Conservation (phyloP, 495 filamentous ascomycete species). For the Xylaria acuta region DNA sequence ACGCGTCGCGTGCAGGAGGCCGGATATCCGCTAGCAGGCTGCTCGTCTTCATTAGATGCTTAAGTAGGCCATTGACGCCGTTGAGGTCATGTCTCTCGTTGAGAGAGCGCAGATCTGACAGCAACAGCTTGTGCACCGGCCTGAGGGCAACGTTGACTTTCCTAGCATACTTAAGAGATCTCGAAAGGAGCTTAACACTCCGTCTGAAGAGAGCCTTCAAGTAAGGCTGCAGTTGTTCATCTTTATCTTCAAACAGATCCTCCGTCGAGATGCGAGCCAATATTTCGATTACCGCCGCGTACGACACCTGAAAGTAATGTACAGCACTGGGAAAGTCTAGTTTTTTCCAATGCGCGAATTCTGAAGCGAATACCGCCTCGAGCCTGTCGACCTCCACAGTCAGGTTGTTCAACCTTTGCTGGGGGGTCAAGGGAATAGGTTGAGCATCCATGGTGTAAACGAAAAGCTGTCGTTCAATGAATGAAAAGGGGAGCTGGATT, state of each 20-base stretch:
- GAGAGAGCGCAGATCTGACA: not conserved
- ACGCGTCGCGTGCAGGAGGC: not conserved
- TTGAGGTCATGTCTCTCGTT: not conserved
- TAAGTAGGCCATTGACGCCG: not conserved
- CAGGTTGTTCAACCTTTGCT: not conserved
- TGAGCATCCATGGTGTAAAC: not conserved
- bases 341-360: constrained; percentile 1
- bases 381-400: not conserved
- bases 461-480: not conserved
- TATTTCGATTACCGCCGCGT: not conserved
- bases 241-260: not conserved
- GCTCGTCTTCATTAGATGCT: not conserved
- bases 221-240: not conserved
- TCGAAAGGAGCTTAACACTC: constrained; percentile 10
- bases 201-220: constrained; percentile 16
- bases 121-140: not conserved
- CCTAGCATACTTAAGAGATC: not conserved
- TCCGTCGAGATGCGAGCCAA: constrained; percentile 3
- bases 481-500: not conserved
- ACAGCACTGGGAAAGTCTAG: not conserved
- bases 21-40: not conserved
- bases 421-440: not conserved
- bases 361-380: not conserved
- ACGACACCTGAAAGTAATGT: constrained; percentile 8
- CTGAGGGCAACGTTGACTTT: not conserved